Evolutionary conservation across 148 eudicot species (phyloP).

Genomic region (Camellia japonica): DNA sequence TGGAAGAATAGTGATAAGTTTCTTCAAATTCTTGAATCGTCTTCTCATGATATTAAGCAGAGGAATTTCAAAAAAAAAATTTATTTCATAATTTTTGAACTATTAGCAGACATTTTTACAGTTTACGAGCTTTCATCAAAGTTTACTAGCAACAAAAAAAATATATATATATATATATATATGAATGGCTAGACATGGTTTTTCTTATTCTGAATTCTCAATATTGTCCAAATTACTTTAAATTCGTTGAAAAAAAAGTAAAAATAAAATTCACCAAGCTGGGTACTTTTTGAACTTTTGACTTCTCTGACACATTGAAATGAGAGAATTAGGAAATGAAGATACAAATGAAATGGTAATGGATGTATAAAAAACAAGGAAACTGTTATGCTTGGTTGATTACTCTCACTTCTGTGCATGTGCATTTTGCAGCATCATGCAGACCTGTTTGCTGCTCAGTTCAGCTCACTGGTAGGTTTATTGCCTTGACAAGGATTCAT

Average conservation of each 20-base stretch:
- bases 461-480: conserved; percentile 10
- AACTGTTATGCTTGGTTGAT: not conserved
- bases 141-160: not conserved
- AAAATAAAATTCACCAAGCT: not conserved
- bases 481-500: not conserved
- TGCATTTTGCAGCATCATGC: conserved; percentile 16
- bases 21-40: not conserved
- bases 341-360: not conserved
- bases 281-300: not conserved
- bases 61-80: not conserved
- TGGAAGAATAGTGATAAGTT: not conserved
- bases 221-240: not conserved
- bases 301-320: not conserved
- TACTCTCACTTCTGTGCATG: conserved; percentile 12
- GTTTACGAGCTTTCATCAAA: not conserved
- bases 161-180: not conserved
- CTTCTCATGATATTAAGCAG: not conserved
- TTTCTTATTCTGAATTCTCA: not conserved
- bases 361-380: not conserved
- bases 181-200: not conserved
- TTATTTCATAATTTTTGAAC: not conserved
- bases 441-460: conserved; percentile 12
- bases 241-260: no score
- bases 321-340: not conserved
- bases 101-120: not conserved